Base-by-base conservation (phyloP, 2,329 filamentous ascomycete genomes). In the Xylaria sp. region DNA sequence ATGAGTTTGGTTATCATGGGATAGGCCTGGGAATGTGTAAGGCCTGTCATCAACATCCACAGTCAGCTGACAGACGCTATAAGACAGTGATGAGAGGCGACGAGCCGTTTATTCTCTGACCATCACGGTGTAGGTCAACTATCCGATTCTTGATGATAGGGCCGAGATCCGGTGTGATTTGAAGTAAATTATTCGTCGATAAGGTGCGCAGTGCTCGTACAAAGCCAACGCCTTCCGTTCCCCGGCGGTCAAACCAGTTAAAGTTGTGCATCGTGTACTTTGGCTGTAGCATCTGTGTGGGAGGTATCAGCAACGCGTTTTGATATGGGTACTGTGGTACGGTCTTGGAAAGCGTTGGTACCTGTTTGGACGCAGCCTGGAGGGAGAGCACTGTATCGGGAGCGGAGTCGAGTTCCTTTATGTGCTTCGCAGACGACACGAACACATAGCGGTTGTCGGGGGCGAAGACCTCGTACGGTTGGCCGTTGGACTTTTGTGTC, bases 221-320 rank as follows among this genome's bases (percentile, higher is more conserved):
- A 20, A 70, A 68, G 0, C 60, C 62, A 4, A 64, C 59, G 1
- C 69, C 67, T 34, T 69, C 67, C 7, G 53, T 61, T 4, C 67
- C 66, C 21, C 65, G 44, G 1, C 41, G 46, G 24, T 70, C 63
- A 39, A 62, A 59, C 69, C 69, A 71, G 39, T 71, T 64, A 54
- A 70, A 69, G 7, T 63, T 61, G 17, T 61, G 41, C 67, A 66
- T 64, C 0, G 63, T 61, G 26, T 63, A 66, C 11, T 49, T 17
- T 1, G 68, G 67, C 29, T 66, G 63, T 0, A 69, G 56, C 37
- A 57, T 51, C 43, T 49, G 42, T 19, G 8, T 7, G 6, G n/a
- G n/a, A 4, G 18, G 13, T 42, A 39, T 19, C 37, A 7, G 19
- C 11, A n/a, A 24, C 46, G 18, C 16, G 4, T 6, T 22, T 2